Conservation (phyloP, 495 filamentous ascomycete genomes). For the Haplographium delicatum region DNA sequence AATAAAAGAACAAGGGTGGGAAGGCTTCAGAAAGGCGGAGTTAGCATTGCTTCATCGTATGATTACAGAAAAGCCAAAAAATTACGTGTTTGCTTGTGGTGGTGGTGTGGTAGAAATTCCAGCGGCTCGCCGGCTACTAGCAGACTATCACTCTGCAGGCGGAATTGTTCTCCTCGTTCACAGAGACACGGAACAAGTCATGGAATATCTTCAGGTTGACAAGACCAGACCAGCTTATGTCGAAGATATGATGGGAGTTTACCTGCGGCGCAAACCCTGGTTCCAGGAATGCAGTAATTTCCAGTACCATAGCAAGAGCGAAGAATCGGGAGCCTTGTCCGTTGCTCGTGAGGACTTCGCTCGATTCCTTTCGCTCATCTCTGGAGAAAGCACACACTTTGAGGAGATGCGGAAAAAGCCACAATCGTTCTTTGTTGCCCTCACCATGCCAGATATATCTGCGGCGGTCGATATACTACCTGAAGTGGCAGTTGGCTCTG, state of each 20-base stretch:
- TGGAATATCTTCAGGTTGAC: slow-evolving; percentile 85
- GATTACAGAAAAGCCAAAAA: slow-evolving; percentile 66
- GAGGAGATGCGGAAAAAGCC: slow-evolving; percentile 61
- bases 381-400: slow-evolving; percentile 61
- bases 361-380: slow-evolving; percentile 70
- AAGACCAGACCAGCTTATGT: slow-evolving; percentile 90
- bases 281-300: slow-evolving; percentile 93
- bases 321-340: slow-evolving; percentile 50
- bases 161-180: slow-evolving; percentile 88
- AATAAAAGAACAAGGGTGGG: slow-evolving; percentile 74
- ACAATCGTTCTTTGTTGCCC: slow-evolving; percentile 86
- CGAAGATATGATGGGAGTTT: slow-evolving; percentile 90
- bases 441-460: slow-evolving; percentile 74
- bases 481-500: slow-evolving; percentile 74
- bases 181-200: slow-evolving; percentile 79
- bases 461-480: slow-evolving; percentile 57
- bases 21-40: slow-evolving; percentile 80
- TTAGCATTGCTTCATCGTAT: slow-evolving; percentile 64
- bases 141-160: slow-evolving; percentile 67
- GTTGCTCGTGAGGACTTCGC: slow-evolving; percentile 72
- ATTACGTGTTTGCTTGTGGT: slow-evolving; percentile 86
- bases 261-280: slow-evolving; percentile 85
- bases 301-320: slow-evolving; percentile 74
- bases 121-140: slow-evolving; percentile 71
- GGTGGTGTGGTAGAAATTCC: slow-evolving; percentile 89